Conservation (phyloP, 768 basidiomycete species). For the Rhodosporidiobolus odoratus region DNA sequence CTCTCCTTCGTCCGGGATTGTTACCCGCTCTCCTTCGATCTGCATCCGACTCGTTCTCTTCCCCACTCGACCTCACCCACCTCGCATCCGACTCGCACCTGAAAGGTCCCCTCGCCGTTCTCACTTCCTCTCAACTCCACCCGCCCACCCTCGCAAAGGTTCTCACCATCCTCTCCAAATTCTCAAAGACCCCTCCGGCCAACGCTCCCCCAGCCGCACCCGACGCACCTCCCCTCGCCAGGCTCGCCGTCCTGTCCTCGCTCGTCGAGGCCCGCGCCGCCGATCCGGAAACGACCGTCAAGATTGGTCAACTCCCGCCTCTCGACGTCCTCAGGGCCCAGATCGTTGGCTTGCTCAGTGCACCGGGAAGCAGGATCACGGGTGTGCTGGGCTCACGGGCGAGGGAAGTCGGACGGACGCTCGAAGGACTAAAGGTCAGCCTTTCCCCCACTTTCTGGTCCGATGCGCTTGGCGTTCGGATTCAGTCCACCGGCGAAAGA, state of each 20-base stretch:
- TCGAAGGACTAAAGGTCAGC: constrained; percentile 71
- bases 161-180: constrained; percentile 58
- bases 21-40: constrained; percentile 63
- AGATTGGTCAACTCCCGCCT: constrained; percentile 68
- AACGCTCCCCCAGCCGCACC: constrained; percentile 14
- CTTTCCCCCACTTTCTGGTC: too few relatives aligned
- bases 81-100: constrained; percentile 57
- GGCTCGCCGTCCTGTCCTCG: constrained; percentile 66
- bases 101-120: constrained; percentile 60
- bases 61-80: constrained; percentile 54
- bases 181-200: constrained; percentile 46
- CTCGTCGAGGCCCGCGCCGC: constrained; percentile 72
- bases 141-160: constrained; percentile 67
- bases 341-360: constrained; percentile 74
- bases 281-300: constrained; percentile 54
- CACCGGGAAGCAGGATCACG: constrained; percentile 67
- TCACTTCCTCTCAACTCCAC: constrained; percentile 62
- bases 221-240: constrained; percentile 47
- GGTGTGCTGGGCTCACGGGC: constrained; percentile 54
- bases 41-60: not conserved
- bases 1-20: constrained; percentile 68
- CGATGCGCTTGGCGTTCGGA: too few relatives aligned
- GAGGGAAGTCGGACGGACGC: constrained; percentile 59
- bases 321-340: constrained; percentile 72
- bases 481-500: too few relatives aligned